These are phyloP conservation scores for Moniliophthora roreri DNA, from an alignment of 1,284 basidiomycete genomes.

Conservation along the genomic window DNA sequence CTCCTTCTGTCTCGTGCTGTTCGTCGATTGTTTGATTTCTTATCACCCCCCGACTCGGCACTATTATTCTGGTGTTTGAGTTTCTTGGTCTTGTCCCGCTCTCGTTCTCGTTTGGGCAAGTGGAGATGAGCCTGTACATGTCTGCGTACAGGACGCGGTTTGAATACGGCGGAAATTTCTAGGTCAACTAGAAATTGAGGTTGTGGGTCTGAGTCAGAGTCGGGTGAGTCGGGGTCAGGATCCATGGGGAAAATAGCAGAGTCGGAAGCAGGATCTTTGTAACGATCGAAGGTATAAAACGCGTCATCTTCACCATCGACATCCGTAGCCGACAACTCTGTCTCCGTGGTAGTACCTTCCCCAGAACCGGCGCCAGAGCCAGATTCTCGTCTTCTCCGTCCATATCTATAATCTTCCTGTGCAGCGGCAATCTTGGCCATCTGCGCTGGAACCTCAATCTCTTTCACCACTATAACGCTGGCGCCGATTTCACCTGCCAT, in stretches of 20 bases:
- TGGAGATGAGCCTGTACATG: slow-evolving; percentile 32
- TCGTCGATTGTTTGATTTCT: slow-evolving; percentile 36
- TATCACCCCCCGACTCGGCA: slow-evolving; percentile 19
- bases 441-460: slow-evolving; percentile 70
- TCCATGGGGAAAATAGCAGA: slow-evolving; percentile 49
- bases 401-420: slow-evolving; percentile 29
- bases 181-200: slow-evolving; percentile 47
- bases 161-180: slow-evolving; percentile 69
- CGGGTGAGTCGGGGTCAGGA: slow-evolving; percentile 34
- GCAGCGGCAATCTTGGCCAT: slow-evolving; percentile 41
- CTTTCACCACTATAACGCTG: slow-evolving; percentile 84
- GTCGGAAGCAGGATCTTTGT: slow-evolving; percentile 15
- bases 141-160: slow-evolving; percentile 62
- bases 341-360: slow-evolving; percentile 26
- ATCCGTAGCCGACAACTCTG: slow-evolving; percentile 38
- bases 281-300: slow-evolving; percentile 1
- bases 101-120: slow-evolving; percentile 10
- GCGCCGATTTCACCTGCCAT: slow-evolving; percentile 94
- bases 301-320: slow-evolving; percentile 36
- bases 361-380: slow-evolving; percentile 6
- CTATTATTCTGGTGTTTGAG: slow-evolving; percentile 17
- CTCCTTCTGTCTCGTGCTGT: slow-evolving; percentile 49
- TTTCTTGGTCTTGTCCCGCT: slow-evolving; percentile 34
- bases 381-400: slow-evolving; percentile 5
- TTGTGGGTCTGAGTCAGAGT: neutral